Evolutionary conservation across 441 rosid species (phyloP), one percentile per base, ranked within the genome.

Genomic region (Populus tomentosa): DNA sequence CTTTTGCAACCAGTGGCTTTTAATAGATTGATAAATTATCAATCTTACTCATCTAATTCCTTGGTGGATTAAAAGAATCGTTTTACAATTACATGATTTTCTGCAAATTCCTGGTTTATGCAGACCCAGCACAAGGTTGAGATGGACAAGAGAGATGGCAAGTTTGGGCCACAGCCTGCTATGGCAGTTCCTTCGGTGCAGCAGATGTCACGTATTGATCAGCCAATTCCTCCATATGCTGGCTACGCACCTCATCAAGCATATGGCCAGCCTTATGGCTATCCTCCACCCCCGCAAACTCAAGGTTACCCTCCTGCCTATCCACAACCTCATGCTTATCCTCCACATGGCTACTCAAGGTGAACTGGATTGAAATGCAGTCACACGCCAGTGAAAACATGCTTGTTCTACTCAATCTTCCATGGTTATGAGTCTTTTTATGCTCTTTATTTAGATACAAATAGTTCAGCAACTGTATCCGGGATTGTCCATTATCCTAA

Each of bases 71-170:
- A 24, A 33, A 69, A 14, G 10, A 26, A 64, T 13, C 1, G 36
- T 10, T 13, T 5, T 30, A 16, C 13, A 30, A 30, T 62, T 53
- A 40, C 5, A 13, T 21, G 13, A 4, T 69, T 11, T 18, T 9
- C 50, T 32, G 16, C 56, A 56, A 33, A 42, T 78, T 53, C 11
- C 10, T 26, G 30, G 28, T 53, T 71, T n/a, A 91, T 90, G 96
- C 98, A 96, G 98, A 94, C 98, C 16, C 98, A 96, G 76, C 98
- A 92, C 85, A 96, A 91, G 85, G 50, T 96, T 62, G 97, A 96
- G 82, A 88, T 94, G 98, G 99, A 96, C 85, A 92, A 93, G 84
- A 82, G 98, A 71, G 99, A 94, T 67, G 98, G 98, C 7, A 81
- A 78, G 82, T 79, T 92, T 33, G 90, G 95, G 77, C 84, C 90